These are phyloP conservation scores for Apiotrichum laibachii DNA, from an alignment of 1,284 basidiomycete genomes.

Conservation along the genomic window DNA sequence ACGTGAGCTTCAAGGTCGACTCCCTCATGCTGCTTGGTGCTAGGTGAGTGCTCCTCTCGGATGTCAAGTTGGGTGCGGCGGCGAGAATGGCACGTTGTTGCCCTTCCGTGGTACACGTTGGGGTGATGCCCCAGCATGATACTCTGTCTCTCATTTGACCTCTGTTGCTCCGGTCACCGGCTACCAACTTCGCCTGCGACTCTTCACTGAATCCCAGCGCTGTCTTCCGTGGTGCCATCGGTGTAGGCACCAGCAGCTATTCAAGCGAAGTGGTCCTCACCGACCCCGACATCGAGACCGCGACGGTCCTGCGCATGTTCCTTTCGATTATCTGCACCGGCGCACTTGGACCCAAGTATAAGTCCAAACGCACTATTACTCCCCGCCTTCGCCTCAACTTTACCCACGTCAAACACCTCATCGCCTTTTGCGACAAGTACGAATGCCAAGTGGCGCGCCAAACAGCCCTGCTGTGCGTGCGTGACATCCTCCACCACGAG, in stretches of 20 bases:
- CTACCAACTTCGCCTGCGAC: neutral
- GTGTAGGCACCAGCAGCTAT: neutral
- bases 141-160: neutral
- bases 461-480: neutral
- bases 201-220: neutral
- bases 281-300: slow-evolving; percentile 8
- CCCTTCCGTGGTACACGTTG: no score
- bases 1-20: neutral
- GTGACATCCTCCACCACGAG: neutral
- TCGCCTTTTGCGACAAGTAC: slow-evolving; percentile 7
- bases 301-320: neutral
- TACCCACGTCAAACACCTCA: neutral
- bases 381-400: neutral
- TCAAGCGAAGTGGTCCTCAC: neutral
- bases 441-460: neutral
- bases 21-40: neutral
- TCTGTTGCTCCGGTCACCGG: no score
- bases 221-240: neutral
- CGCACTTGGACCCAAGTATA: neutral
- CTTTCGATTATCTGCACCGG: neutral
- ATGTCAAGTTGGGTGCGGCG: neutral
- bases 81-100: neutral
- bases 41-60: neutral
- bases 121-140: no score
- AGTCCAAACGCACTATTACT: neutral